Evolutionary conservation across 2,329 filamentous ascomycete genomes (phyloP).

Genomic region (Arachnopeziza araneosa): DNA sequence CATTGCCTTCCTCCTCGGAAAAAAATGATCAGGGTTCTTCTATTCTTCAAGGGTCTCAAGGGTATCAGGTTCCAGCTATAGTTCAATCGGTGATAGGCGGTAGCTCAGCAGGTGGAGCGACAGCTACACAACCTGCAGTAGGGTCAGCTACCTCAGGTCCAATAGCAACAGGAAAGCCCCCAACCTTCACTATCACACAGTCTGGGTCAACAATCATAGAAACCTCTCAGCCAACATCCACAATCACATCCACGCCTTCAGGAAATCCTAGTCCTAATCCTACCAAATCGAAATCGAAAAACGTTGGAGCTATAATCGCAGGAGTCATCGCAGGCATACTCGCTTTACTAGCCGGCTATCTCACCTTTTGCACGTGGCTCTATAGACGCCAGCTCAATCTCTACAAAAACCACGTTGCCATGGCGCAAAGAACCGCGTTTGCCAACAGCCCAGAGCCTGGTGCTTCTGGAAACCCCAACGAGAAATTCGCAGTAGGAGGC

Average conservation of each 20-base stretch:
- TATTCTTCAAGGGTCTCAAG: constrained; percentile 52
- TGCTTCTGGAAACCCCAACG: constrained; percentile 7
- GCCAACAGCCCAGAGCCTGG: constrained; percentile 32
- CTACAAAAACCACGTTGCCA: constrained; percentile 65
- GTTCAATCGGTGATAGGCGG: constrained; percentile 62
- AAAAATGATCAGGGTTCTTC: constrained; percentile 23
- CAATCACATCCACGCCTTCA: constrained; percentile 16
- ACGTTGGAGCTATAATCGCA: constrained; percentile 40
- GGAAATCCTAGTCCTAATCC: constrained; percentile 26
- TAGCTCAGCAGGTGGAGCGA: constrained; percentile 55
- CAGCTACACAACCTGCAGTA: constrained; percentile 57
- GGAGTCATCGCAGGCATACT: constrained; percentile 60
- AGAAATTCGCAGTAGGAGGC: constrained; percentile 17
- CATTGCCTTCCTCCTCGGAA: constrained; percentile 40
- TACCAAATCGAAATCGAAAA: constrained; percentile 22
- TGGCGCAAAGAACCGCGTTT: constrained; percentile 53
- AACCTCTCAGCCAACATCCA: constrained; percentile 35
- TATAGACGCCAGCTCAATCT: constrained; percentile 65
- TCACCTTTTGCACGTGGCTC: constrained; percentile 67
- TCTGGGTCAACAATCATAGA: constrained; percentile 39
- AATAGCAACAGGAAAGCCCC: constrained; percentile 62
- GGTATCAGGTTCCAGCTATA: constrained; percentile 58
- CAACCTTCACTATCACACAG: constrained; percentile 62
- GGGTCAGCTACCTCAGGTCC: constrained; percentile 61
- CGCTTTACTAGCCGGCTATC: constrained; percentile 55